These are phyloP conservation scores for Basipetospora chlamydospora DNA, from an alignment of 2,329 filamentous ascomycete species.

Conservation along the genomic window DNA sequence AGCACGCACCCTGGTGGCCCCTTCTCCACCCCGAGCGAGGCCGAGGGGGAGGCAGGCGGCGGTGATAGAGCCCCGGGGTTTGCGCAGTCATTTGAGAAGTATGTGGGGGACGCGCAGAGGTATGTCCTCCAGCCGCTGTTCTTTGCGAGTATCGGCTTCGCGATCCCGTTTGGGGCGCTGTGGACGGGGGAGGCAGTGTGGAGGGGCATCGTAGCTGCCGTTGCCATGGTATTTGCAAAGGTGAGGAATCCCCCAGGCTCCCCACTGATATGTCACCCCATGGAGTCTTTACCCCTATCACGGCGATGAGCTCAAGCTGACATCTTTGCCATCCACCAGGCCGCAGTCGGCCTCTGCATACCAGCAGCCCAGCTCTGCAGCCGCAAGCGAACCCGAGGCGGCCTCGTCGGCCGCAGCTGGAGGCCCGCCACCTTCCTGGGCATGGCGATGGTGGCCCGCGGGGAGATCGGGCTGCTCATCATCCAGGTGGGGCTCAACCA, in stretches of 20 bases:
- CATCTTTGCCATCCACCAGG: conserved; percentile 1
- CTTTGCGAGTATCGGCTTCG: conserved; percentile 44
- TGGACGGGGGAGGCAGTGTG: conserved; percentile 36
- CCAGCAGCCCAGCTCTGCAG: conserved; percentile 17
- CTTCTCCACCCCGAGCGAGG: conserved; percentile 17
- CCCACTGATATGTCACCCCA: too few species aligned
- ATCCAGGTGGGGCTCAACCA: conserved; percentile 14
- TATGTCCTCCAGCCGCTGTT: conserved; percentile 41
- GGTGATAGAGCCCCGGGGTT: conserved; percentile 20
- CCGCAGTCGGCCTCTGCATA: conserved; percentile 10
- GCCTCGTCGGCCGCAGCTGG: conserved; percentile 13
- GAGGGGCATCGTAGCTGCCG: conserved; percentile 40
- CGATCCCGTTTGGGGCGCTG: conserved; percentile 42
- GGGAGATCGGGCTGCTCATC: conserved; percentile 48
- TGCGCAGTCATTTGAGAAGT: conserved; percentile 22
- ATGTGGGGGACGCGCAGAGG: conserved; percentile 20
- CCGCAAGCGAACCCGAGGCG: neutral
- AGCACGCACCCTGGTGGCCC: conserved; percentile 20
- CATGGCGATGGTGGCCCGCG: conserved; percentile 43
- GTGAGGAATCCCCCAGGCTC: neutral
- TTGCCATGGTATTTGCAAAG: conserved; percentile 37
- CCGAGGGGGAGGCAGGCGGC: conserved; percentile 18
- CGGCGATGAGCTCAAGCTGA: neutral
- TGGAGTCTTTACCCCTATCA: neutral
- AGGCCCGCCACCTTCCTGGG: conserved; percentile 41